A percentile compares a stretch with the other conserved stretches of the same genome.
These are phyloP conservation scores for Leishmania braziliensis DNA, from an alignment of 208 protist species.

Conservation along the genomic window DNA sequence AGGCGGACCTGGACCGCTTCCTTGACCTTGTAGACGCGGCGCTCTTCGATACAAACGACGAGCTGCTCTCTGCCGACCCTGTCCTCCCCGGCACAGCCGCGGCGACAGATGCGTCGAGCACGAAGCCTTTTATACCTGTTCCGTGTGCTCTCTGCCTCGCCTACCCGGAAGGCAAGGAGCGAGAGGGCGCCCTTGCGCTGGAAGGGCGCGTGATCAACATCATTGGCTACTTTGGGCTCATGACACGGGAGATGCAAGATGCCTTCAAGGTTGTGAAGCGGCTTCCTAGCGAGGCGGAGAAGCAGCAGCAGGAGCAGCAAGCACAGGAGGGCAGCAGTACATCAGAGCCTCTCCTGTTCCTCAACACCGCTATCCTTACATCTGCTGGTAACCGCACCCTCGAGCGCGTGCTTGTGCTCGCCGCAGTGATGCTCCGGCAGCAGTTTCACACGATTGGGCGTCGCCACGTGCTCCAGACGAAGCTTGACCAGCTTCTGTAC, in stretches of 20 bases:
- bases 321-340: not conserved
- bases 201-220: conserved; percentile 78
- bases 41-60: conserved; percentile 65
- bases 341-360: conserved; percentile 20
- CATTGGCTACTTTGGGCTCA: conserved; percentile 84
- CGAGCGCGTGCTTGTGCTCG: conserved; percentile 80
- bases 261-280: conserved; percentile 74
- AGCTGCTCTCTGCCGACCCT: conserved; percentile 46
- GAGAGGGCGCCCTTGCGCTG: conserved; percentile 60
- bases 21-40: conserved; percentile 59
- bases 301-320: conserved; percentile 1
- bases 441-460: conserved; percentile 65
- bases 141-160: conserved; percentile 84
- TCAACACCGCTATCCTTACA: conserved; percentile 76
- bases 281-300: conserved; percentile 14
- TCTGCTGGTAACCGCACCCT: conserved; percentile 81
- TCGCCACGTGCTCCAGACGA: conserved; percentile 26
- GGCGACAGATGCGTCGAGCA: not conserved
- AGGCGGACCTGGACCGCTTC: conserved; percentile 74
- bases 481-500: conserved; percentile 19
- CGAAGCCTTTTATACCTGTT: conserved; percentile 51
- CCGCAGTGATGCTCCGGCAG: conserved; percentile 79
- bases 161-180: conserved; percentile 74
- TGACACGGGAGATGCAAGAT: conserved; percentile 52
- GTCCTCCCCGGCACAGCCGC: conserved; percentile 12